Evolutionary conservation across 2,329 filamentous ascomycete genomes (phyloP).

Genomic region (Hypoxylon sp.): DNA sequence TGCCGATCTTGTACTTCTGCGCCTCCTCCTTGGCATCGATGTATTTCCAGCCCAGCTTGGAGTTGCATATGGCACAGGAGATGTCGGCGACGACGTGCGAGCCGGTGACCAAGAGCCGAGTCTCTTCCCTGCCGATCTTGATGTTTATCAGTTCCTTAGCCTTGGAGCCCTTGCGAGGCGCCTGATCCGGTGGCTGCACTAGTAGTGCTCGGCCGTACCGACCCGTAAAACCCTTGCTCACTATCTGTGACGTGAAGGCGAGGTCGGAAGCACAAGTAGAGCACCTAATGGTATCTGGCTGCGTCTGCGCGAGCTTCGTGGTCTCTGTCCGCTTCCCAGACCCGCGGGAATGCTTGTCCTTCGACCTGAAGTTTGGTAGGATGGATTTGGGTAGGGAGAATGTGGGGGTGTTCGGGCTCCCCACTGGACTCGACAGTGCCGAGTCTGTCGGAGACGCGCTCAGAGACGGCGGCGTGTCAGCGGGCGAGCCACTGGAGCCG

Average conservation of each 20-base stretch:
- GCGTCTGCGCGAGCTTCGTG: constrained; percentile 51
- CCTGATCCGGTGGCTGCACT: constrained; percentile 53
- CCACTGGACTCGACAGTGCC: constrained; percentile 38
- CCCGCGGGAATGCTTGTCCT: constrained; percentile 24
- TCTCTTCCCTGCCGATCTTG: constrained; percentile 61
- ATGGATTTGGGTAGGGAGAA: constrained; percentile 39
- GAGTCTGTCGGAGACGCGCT: constrained; percentile 50
- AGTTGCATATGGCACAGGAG: constrained; percentile 61
- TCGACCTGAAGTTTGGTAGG: constrained; percentile 26
- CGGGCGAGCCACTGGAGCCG: constrained; percentile 38
- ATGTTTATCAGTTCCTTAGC: constrained; percentile 59
- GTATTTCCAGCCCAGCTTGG: constrained; percentile 73
- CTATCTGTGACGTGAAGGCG: constrained; percentile 67
- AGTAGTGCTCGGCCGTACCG: constrained; percentile 71
- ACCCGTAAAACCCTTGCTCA: constrained; percentile 72
- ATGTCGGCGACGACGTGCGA: constrained; percentile 71
- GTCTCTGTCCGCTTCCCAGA: constrained; percentile 22
- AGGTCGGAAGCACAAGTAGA: constrained; percentile 65
- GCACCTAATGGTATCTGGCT: constrained; percentile 66
- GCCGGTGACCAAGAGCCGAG: constrained; percentile 67
- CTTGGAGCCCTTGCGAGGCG: constrained; percentile 17
- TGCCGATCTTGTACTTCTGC: constrained; percentile 73
- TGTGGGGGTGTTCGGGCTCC: constrained; percentile 38
- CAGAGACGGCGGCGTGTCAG: constrained; percentile 45
- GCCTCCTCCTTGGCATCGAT: constrained; percentile 65